Evolutionary conservation across 108 stramenopile genomes (phyloP).

Genomic region (Nitzschia palea): DNA sequence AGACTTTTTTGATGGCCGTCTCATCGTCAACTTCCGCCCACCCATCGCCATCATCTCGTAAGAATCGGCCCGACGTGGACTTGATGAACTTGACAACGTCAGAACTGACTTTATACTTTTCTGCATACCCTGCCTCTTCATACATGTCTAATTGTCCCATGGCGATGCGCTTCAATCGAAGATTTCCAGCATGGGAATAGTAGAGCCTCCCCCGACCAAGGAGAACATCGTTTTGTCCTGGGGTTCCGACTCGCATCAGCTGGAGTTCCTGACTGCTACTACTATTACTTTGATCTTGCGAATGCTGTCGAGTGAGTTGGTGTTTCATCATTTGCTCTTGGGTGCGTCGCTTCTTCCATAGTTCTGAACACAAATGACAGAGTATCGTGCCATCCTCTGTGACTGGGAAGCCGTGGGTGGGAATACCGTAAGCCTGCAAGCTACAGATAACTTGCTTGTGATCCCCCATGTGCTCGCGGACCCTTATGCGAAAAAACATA

Average conservation of each 20-base stretch:
- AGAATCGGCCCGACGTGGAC: constrained; percentile 9
- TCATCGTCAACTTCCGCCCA: constrained; percentile 12
- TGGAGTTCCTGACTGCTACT: neutral
- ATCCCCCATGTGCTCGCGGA: neutral
- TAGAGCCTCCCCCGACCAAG: constrained; percentile 22
- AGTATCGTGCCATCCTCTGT: neutral
- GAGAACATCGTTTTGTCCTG: constrained; percentile 21
- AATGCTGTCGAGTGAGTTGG: too few species aligned
- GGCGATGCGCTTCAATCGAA: constrained; percentile 6
- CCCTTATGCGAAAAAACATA: neutral
- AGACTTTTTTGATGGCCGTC: constrained; percentile 2
- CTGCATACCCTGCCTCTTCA: constrained; percentile 2
- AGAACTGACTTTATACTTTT: neutral
- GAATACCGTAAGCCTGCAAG: constrained; percentile 3
- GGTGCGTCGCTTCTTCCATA: neutral
- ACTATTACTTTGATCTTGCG: neutral
- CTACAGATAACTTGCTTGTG: neutral
- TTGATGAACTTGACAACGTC: constrained; percentile 4
- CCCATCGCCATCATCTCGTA: constrained; percentile 10
- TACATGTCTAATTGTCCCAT: constrained; percentile 1
- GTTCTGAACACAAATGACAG: neutral
- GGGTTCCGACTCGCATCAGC: neutral
- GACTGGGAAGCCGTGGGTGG: constrained; percentile 8
- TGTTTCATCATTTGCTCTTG: neutral
- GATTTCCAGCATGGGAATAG: constrained; percentile 29